Evolutionary conservation across 305 asterid species (phyloP), one percentile per base, ranked within the genome.

Genomic region (Fraxinus ornus): DNA sequence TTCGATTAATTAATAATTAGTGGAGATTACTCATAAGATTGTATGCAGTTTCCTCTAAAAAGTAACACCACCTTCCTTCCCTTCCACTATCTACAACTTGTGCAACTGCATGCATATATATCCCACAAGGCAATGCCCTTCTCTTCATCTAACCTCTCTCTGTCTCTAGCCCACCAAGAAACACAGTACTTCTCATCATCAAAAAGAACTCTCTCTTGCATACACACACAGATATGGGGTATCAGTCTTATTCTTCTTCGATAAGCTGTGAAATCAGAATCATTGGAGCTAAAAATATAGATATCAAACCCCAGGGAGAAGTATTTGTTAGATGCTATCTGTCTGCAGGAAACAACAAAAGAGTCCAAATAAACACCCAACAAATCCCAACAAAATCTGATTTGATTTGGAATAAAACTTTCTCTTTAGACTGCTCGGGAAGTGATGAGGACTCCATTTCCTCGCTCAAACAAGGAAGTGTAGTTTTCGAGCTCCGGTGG

Each of bases 291-390:
- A 89, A 87, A 87, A 87, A 91, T 82, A 87, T 88, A 1, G 64
- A 81, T 10, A 81, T 77, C 30, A 86, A 84, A 79, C 60, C 89
- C 52, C 30, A 82, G 15, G 86, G 85, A 22, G 83, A 76, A 60
- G 78, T 92, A 19, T 94, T 94, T 75, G 88, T 94, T 0, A 91
- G 97, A 84, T 91, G 94, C 83, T 90, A 85, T 79, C 89, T 94
- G 35, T 85, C 93, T 1, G 82, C 90, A 66, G 89, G 91, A 82
- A 85, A 84, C 83, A 86, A 86, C 79, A 85, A 78, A 75, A 91
- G 84, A 83, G 89, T 88, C 68, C 85, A 86, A 26, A 37, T 92
- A 79, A 92, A 90, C 79, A 94, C 83, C 79, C 86, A 84, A 36
- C 77, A 89, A 66, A 89, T 92, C 86, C 64, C 94, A 79, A 85